Evolutionary conservation across 306 rosid genomes (phyloP).

Genomic region (Acacia acuminata): DNA sequence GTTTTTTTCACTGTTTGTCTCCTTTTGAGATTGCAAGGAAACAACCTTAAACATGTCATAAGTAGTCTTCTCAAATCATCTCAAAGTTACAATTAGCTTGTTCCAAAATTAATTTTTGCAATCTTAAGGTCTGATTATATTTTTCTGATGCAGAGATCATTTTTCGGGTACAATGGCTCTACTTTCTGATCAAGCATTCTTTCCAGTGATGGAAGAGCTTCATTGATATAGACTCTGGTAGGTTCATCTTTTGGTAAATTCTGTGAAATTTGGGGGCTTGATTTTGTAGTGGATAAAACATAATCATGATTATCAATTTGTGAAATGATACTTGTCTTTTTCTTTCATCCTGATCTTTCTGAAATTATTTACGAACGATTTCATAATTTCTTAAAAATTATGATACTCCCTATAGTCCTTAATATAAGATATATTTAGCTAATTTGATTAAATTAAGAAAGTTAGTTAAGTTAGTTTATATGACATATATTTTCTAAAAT

Average conservation of each 20-base stretch:
- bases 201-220: constrained; percentile 17
- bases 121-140: constrained; percentile 2
- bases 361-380: too few species aligned
- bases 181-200: constrained; percentile 59
- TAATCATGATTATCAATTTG: constrained; percentile 24
- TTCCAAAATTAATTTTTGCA: not conserved
- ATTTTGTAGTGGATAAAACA: constrained; percentile 25
- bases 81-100: not conserved
- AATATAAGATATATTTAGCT: too few species aligned
- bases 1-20: not conserved
- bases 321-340: constrained; percentile 6
- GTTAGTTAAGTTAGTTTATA: too few species aligned
- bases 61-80: not conserved
- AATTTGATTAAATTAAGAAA: too few species aligned
- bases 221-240: constrained; percentile 3
- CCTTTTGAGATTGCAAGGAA: not conserved
- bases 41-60: not conserved
- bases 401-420: too few species aligned
- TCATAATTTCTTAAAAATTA: too few species aligned
- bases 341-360: not conserved
- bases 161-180: constrained; percentile 87
- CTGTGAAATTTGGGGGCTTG: constrained; percentile 19
- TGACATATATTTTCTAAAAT: too few species aligned
- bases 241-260: constrained; percentile 15
- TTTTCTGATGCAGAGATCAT: constrained; percentile 67